Base-by-base conservation (phyloP, 1,139 yeast genomes). In the Meyerozyma guilliermondii region DNA sequence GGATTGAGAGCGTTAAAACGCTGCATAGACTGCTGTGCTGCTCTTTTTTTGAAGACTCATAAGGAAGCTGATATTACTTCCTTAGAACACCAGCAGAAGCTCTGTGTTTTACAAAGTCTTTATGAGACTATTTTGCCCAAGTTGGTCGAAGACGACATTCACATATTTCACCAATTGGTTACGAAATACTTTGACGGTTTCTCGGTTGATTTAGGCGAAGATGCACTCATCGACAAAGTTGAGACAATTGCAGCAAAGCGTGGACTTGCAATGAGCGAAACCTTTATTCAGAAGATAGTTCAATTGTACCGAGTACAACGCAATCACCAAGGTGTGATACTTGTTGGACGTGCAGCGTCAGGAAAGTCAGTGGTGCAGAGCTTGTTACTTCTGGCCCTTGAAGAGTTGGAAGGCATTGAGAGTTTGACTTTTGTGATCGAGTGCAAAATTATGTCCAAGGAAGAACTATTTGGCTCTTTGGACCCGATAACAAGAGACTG, bases 401-500 rank as follows among this genome's bases (percentile, higher is more conserved):
- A 74, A 4, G 43, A 43, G 0, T 14, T 63, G 0, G 71, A 68
- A 7, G 60, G 60, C 0, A 49, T 51, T 2, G 81, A 78, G 14
- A 68, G 67, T 41, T 54, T 68, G 1, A 53, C 60, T 3, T 74
- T 74, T 49, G 63, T 69, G 2, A 75, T 92, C 38, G 95, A 89
- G 56, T 83, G 96, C 3, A 89, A 88, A 54, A 86, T 85, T 1
- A 53, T 87, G 49, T 60, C 77, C 0, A 92, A 91, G 54, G 80
- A 74, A 7, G 68, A 74, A 1, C 63, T 92, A 1, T 88, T 78
- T 58, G 98, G 98, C 0, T 54, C 61, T 2, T 62, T 89, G 29
- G 95, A 91, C 53, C 59, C 75, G 1, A 74, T 87, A 0, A 91
- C 98, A 0, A 68, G 95, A 28, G 98, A 91, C 46, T 92, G 98